Conservation (phyloP, 805 yeast species). For the Schwanniomyces yamadae region DNA sequence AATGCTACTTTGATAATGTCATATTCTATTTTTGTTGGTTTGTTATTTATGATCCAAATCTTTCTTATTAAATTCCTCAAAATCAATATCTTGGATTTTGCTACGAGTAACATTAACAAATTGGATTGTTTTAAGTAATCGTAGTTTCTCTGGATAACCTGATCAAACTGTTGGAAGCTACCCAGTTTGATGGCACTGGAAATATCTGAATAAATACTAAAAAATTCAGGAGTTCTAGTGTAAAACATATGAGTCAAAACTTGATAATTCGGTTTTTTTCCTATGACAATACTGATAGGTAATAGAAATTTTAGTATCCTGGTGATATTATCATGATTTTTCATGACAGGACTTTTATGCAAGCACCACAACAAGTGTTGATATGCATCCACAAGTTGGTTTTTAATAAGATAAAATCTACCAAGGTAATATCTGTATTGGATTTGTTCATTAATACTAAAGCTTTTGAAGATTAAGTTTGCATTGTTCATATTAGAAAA, state of each 20-base stretch:
- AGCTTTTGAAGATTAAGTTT: slow-evolving; percentile 40
- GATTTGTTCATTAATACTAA: slow-evolving; percentile 43
- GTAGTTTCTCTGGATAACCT: slow-evolving; percentile 24
- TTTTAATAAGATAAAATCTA: slow-evolving; percentile 53
- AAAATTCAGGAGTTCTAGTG: slow-evolving; percentile 13
- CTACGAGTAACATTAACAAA: slow-evolving; percentile 44
- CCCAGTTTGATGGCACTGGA: slow-evolving; percentile 42
- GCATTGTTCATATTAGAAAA: slow-evolving; percentile 60
- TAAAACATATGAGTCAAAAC: slow-evolving; percentile 12
- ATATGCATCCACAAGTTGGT: slow-evolving; percentile 46
- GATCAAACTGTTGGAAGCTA: slow-evolving; percentile 34
- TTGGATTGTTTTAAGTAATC: slow-evolving; percentile 36
- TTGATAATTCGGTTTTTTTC: slow-evolving; percentile 46
- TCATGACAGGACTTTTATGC: slow-evolving; percentile 29
- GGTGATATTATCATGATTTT: slow-evolving; percentile 34
- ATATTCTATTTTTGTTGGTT: slow-evolving; percentile 28
- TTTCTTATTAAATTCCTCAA: slow-evolving; percentile 44
- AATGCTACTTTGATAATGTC: slow-evolving; percentile 25
- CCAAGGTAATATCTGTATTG: slow-evolving; percentile 56
- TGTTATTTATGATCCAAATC: slow-evolving; percentile 27
- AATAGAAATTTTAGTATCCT: slow-evolving; percentile 47
- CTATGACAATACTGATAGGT: slow-evolving; percentile 55
- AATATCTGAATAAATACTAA: slow-evolving; percentile 37
- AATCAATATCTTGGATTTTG: slow-evolving; percentile 44
- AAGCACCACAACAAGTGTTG: slow-evolving; percentile 58